phyloP scores from a whole-genome alignment of 768 basidiomycete genomes.

The Amanita rimosa region DNA sequence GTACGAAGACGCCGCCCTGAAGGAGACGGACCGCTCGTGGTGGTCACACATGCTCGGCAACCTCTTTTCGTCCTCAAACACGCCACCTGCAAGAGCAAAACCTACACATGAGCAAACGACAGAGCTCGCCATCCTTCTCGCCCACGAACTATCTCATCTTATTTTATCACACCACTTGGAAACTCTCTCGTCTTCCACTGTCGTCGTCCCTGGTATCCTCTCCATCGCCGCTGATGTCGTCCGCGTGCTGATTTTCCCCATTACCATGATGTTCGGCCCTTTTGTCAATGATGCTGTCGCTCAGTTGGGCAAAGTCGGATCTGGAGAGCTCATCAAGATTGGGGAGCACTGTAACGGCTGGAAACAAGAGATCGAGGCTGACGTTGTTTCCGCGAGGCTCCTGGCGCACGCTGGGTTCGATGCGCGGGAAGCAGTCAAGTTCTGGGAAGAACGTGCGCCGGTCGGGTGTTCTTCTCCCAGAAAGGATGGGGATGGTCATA shows the following conservation, averaged over 20 bases:
- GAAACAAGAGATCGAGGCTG: conserved; percentile 87
- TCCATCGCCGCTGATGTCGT: conserved; percentile 70
- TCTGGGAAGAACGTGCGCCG: conserved; percentile 60
- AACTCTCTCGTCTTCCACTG: conserved; percentile 73
- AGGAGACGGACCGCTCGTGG: conserved; percentile 24
- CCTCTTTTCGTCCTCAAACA: conserved; percentile 22
- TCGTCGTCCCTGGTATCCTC: conserved; percentile 72
- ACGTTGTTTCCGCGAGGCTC: conserved; percentile 79
- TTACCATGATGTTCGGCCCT: conserved; percentile 88
- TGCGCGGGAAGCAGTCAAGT: conserved; percentile 66
- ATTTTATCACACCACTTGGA: conserved; percentile 87
- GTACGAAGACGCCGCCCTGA: conserved; percentile 9
- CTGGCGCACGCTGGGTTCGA: conserved; percentile 90
- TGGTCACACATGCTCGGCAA: conserved; percentile 37
- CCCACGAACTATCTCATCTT: conserved; percentile 91
- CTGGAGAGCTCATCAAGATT: conserved; percentile 61
- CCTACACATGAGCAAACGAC: conserved; percentile 79
- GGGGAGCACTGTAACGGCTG: conserved; percentile 70
- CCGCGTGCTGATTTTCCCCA: conserved; percentile 72
- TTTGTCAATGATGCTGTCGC: conserved; percentile 93
- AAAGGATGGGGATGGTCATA: conserved; percentile 12
- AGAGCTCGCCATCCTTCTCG: conserved; percentile 81
- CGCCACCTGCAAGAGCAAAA: conserved; percentile 27
- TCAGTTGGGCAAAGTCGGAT: conserved; percentile 65
- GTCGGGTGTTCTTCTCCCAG: conserved; percentile 33